Evolutionary conservation across 1,139 yeast genomes (phyloP), one percentile per base, ranked within the genome.

Genomic region (Petasospora fabianii): DNA sequence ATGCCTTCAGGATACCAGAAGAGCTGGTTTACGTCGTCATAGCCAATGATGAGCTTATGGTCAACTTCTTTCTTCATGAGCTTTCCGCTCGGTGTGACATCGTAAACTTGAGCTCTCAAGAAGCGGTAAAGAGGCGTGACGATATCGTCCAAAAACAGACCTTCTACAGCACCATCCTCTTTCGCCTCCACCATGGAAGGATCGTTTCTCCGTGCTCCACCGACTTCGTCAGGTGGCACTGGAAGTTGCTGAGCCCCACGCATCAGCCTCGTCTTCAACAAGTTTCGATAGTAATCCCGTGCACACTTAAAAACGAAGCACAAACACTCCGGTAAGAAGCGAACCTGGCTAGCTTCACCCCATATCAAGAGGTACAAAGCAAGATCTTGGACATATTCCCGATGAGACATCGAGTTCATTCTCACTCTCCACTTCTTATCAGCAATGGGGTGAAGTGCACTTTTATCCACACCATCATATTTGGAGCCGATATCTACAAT

Each of bases 261-360:
- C 31, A 17, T 18, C 17, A 5, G 32, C 28, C 6, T 27, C 13
- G 11, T 5, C 26, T n/a, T n/a, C 11, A 22, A 22, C 6, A 22
- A 13, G 12, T 22, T 5, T 10, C 26, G 10, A 19, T 43, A 56
- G 49, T 73, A 73, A 54, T 86, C 95, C 39, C 75, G 71, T 30
- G 92, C 84, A 50, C 94, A 81, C 52, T 85, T 84, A 61, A 75
- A 84, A 15, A 87, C 73, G 52, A 86, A 87, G 43, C 92, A 84
- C 15, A 87, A 58, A 54, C 94, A 84, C 54, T 87, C 96, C 0
- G 96, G 96, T 73, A 86, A 77, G 53, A 83, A 85, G 40, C 96
- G 65, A 3, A 84, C 60, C 52, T 84, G 90, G 53, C 84, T 85
- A 0, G 95, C 88, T 58, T 87, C 96, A 0, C 95, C 95, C 96